These are phyloP conservation scores for Setaria italica DNA, from an alignment of 202 grass and related monocot genomes.

Conservation along the genomic window DNA sequence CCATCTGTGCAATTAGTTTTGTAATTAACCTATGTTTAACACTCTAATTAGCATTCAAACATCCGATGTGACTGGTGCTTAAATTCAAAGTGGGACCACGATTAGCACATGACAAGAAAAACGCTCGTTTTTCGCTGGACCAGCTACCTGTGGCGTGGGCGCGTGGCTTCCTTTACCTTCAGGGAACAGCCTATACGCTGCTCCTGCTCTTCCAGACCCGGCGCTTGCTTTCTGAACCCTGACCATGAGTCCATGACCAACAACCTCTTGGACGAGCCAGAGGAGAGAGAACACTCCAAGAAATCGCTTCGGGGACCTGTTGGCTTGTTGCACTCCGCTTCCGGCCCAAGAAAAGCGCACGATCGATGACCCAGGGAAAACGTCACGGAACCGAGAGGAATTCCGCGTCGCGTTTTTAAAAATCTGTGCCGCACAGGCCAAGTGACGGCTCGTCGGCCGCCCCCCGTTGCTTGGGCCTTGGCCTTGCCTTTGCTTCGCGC, in stretches of 20 bases:
- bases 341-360: slow-evolving; percentile 36
- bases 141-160: no score
- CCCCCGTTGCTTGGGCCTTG: background rate
- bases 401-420: background rate
- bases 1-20: no score
- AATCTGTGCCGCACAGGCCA: background rate
- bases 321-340: background rate
- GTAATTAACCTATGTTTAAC: no score
- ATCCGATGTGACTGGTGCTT: no score
- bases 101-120: no score
- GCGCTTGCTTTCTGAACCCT: background rate
- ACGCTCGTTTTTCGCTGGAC: no score
- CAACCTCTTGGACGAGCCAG: no score
- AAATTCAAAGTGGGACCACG: no score
- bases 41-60: no score
- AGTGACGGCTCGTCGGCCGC: slow-evolving; percentile 12
- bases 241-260: no score
- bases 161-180: no score
- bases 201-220: background rate
- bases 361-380: background rate
- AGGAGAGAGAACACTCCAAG: background rate
- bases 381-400: background rate
- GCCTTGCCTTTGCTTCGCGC: background rate
- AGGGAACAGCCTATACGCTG: no score
- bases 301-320: slow-evolving; percentile 18